Percentiles rank a stretch among this genome's conserved stretches.
phyloP scores from a whole-genome alignment of 148 eudicot genomes.

The Fallopia convolvulus region DNA sequence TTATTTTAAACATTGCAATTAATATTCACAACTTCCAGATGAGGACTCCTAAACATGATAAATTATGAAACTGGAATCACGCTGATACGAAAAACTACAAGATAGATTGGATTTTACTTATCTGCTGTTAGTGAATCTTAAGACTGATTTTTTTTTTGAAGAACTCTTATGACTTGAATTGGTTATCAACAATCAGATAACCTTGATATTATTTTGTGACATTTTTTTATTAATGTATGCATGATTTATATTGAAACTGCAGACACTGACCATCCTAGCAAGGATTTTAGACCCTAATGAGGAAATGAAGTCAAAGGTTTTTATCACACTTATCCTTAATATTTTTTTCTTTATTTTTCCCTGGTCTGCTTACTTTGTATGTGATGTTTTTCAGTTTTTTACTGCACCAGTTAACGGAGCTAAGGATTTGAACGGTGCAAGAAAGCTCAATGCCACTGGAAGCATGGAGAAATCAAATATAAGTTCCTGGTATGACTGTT shows the following conservation, averaged over 20 bases:
- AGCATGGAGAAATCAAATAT: constrained; percentile 19
- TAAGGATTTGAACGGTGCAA: constrained; percentile 20
- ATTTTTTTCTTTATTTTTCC: background rate
- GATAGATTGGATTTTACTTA: background rate
- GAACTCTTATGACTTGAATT: background rate
- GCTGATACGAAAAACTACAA: background rate
- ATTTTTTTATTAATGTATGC: background rate
- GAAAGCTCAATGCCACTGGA: constrained; percentile 14
- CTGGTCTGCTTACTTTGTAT: background rate
- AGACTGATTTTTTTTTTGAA: background rate
- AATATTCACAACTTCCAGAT: background rate
- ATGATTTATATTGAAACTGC: constrained; percentile 24
- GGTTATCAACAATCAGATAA: background rate
- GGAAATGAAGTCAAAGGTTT: constrained; percentile 65
- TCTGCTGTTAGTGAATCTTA: background rate
- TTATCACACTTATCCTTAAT: constrained; percentile 9
- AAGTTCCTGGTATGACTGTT: constrained; percentile 22
- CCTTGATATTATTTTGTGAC: background rate
- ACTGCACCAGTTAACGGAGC: constrained; percentile 55
- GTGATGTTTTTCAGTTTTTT: constrained; percentile 39
- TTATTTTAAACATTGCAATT: background rate
- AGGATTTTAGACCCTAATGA: constrained; percentile 67
- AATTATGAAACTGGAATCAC: background rate
- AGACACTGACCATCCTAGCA: constrained; percentile 60
- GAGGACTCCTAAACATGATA: background rate